Evolutionary conservation across 1,284 basidiomycete genomes (phyloP).

Genomic region (Trametes hirsuta): DNA sequence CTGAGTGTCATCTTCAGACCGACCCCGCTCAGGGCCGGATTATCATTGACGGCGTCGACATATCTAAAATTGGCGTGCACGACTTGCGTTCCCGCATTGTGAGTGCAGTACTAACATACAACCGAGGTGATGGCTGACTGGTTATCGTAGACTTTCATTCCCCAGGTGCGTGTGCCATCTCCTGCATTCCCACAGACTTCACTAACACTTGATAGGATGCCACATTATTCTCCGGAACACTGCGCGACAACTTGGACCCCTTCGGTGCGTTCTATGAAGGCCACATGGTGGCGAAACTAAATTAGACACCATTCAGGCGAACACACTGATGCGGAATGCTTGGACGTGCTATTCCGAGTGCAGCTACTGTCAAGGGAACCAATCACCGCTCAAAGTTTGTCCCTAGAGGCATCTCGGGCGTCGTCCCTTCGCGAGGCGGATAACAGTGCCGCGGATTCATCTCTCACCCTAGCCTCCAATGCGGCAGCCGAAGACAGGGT

Average conservation of each 20-base stretch:
- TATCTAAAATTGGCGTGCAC: conserved; percentile 84
- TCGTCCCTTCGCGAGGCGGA: too few species aligned
- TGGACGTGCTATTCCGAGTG: conserved; percentile 67
- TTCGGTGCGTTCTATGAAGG: conserved; percentile 44
- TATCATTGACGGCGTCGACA: conserved; percentile 87
- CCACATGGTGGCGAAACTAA: too few species aligned
- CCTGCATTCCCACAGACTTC: too few species aligned
- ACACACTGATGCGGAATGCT: conserved; percentile 79
- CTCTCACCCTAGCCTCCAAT: too few species aligned
- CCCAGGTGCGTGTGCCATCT: conserved; percentile 38
- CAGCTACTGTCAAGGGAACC: conserved; percentile 49
- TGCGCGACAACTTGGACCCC: conserved; percentile 88
- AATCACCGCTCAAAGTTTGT: too few species aligned
- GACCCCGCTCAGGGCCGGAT: conserved; percentile 84
- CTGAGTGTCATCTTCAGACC: conserved; percentile 42
- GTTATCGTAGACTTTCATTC: conserved; percentile 71
- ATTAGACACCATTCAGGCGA: conserved; percentile 42
- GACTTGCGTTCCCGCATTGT: conserved; percentile 80
- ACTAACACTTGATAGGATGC: conserved; percentile 52
- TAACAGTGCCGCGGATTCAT: too few species aligned
- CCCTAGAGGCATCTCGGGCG: too few species aligned
- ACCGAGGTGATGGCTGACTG: not conserved
- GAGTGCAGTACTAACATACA: conserved; percentile 29
- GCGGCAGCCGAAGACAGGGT: conserved; percentile 47
- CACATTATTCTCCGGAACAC: conserved; percentile 84